phyloP scores from a whole-genome alignment of 1,139 yeast species.

The Neolecta irregularis region DNA sequence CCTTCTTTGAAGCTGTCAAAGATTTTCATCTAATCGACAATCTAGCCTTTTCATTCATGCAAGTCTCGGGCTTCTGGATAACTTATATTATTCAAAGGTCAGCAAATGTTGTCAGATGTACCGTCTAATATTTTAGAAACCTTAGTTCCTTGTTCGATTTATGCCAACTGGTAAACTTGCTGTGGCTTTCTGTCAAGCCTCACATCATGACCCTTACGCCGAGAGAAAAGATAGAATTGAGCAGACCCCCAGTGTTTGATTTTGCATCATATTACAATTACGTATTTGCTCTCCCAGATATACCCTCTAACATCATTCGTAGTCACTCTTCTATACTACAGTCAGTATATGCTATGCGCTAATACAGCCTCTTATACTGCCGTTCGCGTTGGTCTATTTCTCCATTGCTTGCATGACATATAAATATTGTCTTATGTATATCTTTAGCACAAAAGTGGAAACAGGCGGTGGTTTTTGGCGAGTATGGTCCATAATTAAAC shows the following conservation, averaged over 20 bases:
- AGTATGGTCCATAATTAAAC: no score
- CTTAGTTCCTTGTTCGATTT: slow-evolving; percentile 24
- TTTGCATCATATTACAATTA: slow-evolving; percentile 26
- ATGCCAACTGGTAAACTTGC: slow-evolving; percentile 22
- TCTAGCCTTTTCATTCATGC: slow-evolving; percentile 21
- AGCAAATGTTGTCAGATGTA: no score
- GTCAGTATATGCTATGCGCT: slow-evolving; percentile 28
- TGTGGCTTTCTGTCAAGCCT: slow-evolving; percentile 21
- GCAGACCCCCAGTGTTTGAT: slow-evolving; percentile 26
- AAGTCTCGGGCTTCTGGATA: slow-evolving; percentile 30
- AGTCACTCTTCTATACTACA: slow-evolving; percentile 25
- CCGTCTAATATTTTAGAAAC: no score
- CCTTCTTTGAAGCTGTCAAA: slow-evolving; percentile 14
- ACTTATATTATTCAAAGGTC: slow-evolving; percentile 26
- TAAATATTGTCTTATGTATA: slow-evolving; percentile 26
- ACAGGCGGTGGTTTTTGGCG: slow-evolving; percentile 30
- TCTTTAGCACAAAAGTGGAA: slow-evolving; percentile 27
- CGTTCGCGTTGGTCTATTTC: slow-evolving; percentile 24
- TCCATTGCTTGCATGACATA: slow-evolving; percentile 23
- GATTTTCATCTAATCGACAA: slow-evolving; percentile 7
- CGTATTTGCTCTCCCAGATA: slow-evolving; percentile 7
- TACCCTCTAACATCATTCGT: background rate
- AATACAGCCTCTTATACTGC: slow-evolving; percentile 28
- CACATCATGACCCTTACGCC: slow-evolving; percentile 25
- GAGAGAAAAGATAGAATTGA: slow-evolving; percentile 24